phyloP scores from a whole-genome alignment of 371 early-diverging fungal species.

The Mucor velutinosus region DNA sequence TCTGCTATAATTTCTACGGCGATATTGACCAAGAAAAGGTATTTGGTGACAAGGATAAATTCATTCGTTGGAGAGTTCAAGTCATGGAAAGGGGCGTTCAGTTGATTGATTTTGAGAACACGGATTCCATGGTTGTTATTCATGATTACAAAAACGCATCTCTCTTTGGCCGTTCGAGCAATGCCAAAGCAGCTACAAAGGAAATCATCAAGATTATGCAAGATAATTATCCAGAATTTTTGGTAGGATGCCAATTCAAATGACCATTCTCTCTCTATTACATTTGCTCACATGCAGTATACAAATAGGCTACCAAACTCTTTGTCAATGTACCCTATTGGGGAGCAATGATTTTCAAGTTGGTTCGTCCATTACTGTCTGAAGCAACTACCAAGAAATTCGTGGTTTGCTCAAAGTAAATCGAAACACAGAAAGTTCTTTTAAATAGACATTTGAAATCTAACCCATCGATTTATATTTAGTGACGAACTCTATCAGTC shows the following conservation, averaged over 20 bases:
- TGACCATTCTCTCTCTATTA: not conserved
- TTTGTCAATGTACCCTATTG: conserved; percentile 66
- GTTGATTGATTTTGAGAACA: conserved; percentile 52
- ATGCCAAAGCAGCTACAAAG: conserved; percentile 57
- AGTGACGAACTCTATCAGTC: conserved; percentile 20
- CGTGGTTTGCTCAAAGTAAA: conserved; percentile 53
- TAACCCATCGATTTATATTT: not conserved
- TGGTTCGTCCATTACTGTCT: conserved; percentile 54
- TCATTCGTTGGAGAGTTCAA: conserved; percentile 66
- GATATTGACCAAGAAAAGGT: conserved; percentile 56
- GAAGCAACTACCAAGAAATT: conserved; percentile 65
- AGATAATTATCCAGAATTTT: conserved; percentile 66
- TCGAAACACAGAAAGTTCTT: not conserved
- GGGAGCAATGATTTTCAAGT: conserved; percentile 61
- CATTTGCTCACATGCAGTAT: not conserved
- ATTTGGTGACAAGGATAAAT: conserved; percentile 59
- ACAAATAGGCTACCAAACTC: conserved; percentile 47
- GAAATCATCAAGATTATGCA: conserved; percentile 59
- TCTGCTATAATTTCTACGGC: conserved; percentile 67
- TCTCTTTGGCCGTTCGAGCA: conserved; percentile 49
- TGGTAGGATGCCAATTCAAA: conserved; percentile 32
- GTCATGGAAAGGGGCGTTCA: conserved; percentile 60
- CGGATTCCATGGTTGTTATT: conserved; percentile 61
- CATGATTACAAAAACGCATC: conserved; percentile 63
- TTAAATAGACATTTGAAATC: not conserved